Percentiles rank a stretch among this genome's conserved stretches.
Conservation (phyloP, 805 yeast genomes). For the Lipomyces orientalis region DNA sequence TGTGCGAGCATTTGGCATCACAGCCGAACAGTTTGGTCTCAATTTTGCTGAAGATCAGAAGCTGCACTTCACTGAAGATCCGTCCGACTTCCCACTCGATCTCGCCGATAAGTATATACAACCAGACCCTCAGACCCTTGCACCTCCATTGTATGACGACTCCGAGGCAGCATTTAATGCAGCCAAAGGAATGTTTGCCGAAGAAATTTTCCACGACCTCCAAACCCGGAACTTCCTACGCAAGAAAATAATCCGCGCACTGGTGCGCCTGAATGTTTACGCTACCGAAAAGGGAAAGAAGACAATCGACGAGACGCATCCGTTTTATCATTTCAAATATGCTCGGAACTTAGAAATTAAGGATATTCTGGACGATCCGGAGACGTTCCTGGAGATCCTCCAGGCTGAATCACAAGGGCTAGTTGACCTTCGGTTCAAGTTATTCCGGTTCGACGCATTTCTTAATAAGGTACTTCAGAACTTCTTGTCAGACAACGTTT, state of each 20-base stretch:
- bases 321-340: slow-evolving; percentile 88
- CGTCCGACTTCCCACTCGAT: slow-evolving; percentile 63
- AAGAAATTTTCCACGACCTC: slow-evolving; percentile 81
- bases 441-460: slow-evolving; percentile 31
- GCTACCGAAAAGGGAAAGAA: slow-evolving; percentile 83
- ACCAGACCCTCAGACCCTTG: slow-evolving; percentile 25
- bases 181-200: slow-evolving; percentile 74
- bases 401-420: slow-evolving; percentile 86
- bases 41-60: slow-evolving; percentile 72
- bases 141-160: slow-evolving; percentile 36
- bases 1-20: slow-evolving; percentile 67
- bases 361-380: slow-evolving; percentile 79
- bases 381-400: slow-evolving; percentile 82
- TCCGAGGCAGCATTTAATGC: slow-evolving; percentile 66
- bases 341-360: slow-evolving; percentile 79
- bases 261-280: slow-evolving; percentile 71
- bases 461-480: slow-evolving; percentile 49
- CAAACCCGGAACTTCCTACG: slow-evolving; percentile 69
- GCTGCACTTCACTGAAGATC: slow-evolving; percentile 75
- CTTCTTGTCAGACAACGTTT: slow-evolving; percentile 54
- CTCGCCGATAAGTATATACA: slow-evolving; percentile 52
- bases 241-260: slow-evolving; percentile 60
- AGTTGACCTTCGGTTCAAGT: slow-evolving; percentile 48
- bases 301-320: slow-evolving; percentile 77
- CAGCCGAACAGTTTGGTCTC: slow-evolving; percentile 82